Evolutionary conservation across 345 rosid genomes (phyloP).

Genomic region (Eucalyptus virginea): DNA sequence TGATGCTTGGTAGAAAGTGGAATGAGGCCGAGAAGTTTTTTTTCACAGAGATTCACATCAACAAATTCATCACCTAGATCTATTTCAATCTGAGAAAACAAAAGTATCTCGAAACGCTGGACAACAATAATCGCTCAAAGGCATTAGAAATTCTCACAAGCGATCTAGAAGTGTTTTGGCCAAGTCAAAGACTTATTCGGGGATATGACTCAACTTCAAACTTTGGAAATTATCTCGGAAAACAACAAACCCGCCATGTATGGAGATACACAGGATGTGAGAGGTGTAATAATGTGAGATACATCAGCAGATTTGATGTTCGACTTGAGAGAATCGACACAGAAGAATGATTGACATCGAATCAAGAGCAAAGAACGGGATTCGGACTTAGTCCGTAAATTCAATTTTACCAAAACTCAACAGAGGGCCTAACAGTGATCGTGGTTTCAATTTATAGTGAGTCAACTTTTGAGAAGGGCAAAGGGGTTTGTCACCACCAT

Average conservation of each 20-base stretch:
- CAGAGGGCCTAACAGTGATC: too few relatives aligned
- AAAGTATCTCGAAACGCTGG: neutral
- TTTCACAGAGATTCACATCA: constrained; percentile 32
- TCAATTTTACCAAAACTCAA: too few relatives aligned
- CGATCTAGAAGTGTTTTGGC: neutral
- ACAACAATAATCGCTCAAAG: neutral
- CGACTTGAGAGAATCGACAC: neutral
- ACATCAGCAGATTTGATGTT: neutral
- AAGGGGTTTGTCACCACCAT: too few relatives aligned
- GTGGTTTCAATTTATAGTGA: too few relatives aligned
- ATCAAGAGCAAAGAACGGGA: too few relatives aligned
- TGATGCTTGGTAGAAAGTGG: constrained; percentile 4
- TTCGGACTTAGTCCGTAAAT: too few relatives aligned
- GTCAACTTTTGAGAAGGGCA: too few relatives aligned
- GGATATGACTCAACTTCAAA: neutral
- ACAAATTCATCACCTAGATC: constrained; percentile 31
- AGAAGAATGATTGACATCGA: too few relatives aligned
- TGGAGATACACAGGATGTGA: neutral
- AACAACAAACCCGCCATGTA: neutral
- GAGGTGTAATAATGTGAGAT: neutral
- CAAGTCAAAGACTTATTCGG: neutral
- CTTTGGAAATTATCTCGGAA: neutral
- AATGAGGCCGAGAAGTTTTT: constrained; percentile 50
- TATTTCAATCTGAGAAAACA: constrained; percentile 57
- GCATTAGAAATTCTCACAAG: neutral